Evolutionary conservation across 352 stramenopile species (phyloP).

Genomic region (Phytopythium kandeliae): DNA sequence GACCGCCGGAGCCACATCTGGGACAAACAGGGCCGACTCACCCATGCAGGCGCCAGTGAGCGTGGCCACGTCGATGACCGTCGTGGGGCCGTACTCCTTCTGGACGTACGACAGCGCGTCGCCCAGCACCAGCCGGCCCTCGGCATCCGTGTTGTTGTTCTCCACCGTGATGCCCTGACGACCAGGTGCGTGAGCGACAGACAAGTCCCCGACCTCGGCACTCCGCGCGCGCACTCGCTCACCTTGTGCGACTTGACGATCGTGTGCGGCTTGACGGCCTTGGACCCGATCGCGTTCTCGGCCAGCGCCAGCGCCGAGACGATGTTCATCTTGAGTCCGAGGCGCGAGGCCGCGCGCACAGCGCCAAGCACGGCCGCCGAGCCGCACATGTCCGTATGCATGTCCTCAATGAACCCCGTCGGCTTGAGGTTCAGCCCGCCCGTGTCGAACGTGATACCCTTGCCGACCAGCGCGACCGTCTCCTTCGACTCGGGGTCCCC

Average conservation of each 20-base stretch:
- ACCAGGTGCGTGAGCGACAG: no score
- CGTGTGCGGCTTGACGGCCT: conserved; percentile 81
- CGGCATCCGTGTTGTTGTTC: conserved; percentile 91
- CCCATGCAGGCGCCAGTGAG: conserved; percentile 89
- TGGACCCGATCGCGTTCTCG: conserved; percentile 84
- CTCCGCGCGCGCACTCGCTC: background rate
- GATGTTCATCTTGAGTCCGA: conserved; percentile 76
- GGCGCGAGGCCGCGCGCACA: conserved; percentile 61
- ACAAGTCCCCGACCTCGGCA: background rate
- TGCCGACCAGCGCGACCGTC: conserved; percentile 87
- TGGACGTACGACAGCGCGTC: conserved; percentile 88
- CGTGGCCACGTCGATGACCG: conserved; percentile 93
- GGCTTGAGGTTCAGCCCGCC: conserved; percentile 95
- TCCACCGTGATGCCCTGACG: conserved; percentile 86
- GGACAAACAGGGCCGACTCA: no score
- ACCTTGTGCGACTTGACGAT: conserved; percentile 88
- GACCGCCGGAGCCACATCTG: no score
- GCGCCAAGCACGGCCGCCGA: conserved; percentile 83
- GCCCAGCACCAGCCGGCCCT: conserved; percentile 88
- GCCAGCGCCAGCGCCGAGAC: conserved; percentile 70
- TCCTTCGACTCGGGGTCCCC: conserved; percentile 59
- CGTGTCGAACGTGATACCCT: conserved; percentile 94
- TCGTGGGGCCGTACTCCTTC: conserved; percentile 85
- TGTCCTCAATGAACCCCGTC: conserved; percentile 87
- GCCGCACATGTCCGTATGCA: conserved; percentile 92